Conservation (phyloP, 139 green algal genomes). For the Closterium sp. region DNA sequence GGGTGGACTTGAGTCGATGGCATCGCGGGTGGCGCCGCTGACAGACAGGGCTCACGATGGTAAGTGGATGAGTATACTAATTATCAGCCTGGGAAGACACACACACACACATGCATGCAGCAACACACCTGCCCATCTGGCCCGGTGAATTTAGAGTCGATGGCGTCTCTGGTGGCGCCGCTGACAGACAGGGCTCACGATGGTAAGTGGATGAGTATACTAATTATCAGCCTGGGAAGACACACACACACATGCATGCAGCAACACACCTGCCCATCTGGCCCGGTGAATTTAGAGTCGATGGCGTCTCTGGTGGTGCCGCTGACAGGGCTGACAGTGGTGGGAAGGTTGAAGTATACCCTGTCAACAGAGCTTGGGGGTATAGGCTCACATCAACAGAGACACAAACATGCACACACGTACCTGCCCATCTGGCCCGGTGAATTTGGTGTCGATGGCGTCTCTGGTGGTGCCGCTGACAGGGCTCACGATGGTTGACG, state of each 20-base stretch:
- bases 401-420: neutral
- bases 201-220: too few species aligned
- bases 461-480: conserved; percentile 92
- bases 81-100: neutral
- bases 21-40: conserved; percentile 64
- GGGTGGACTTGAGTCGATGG: conserved; percentile 80
- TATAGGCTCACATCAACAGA: neutral
- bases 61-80: too few species aligned
- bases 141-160: conserved; percentile 75
- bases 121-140: conserved; percentile 27
- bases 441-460: conserved; percentile 84
- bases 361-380: too few species aligned
- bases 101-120: neutral
- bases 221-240: too few species aligned
- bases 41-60: conserved; percentile 19
- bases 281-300: conserved; percentile 70
- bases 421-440: conserved; percentile 38
- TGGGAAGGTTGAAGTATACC: too few species aligned
- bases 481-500: conserved; percentile 80
- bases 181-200: conserved; percentile 88
- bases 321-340: conserved; percentile 81
- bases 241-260: neutral
- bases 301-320: conserved; percentile 95
- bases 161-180: conserved; percentile 92
- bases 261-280: neutral